Evolutionary conservation across 192 early-diverging fungal species (phyloP).

Genomic region (Podila horticola): DNA sequence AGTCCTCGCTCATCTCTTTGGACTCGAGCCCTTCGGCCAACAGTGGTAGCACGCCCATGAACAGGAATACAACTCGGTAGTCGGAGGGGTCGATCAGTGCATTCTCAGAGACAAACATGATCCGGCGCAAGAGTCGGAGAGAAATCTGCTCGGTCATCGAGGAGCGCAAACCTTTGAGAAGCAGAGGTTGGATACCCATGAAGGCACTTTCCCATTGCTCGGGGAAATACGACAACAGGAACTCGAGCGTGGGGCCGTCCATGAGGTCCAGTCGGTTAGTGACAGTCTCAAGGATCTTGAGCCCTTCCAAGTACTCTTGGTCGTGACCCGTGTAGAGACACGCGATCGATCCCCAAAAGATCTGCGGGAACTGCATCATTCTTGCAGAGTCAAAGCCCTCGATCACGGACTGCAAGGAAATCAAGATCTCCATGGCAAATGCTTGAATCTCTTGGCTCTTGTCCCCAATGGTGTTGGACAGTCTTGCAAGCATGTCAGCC

Average conservation of each 20-base stretch:
- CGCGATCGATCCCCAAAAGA: slow-evolving; percentile 86
- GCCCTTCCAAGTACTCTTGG: slow-evolving; percentile 78
- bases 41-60: slow-evolving; percentile 76
- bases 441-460: slow-evolving; percentile 80
- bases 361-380: slow-evolving; percentile 76
- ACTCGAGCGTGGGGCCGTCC: slow-evolving; percentile 52
- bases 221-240: slow-evolving; percentile 72
- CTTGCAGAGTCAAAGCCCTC: slow-evolving; percentile 61
- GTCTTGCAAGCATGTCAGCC: slow-evolving; percentile 76
- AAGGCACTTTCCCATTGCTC: slow-evolving; percentile 81
- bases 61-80: slow-evolving; percentile 66
- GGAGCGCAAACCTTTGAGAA: slow-evolving; percentile 77
- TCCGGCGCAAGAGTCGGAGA: slow-evolving; percentile 65
- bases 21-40: slow-evolving; percentile 75
- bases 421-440: slow-evolving; percentile 81
- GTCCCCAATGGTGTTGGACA: slow-evolving; percentile 83
- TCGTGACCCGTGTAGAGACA: slow-evolving; percentile 78
- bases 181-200: slow-evolving; percentile 76
- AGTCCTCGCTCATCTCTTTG: slow-evolving; percentile 55
- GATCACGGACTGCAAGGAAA: slow-evolving; percentile 73
- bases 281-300: slow-evolving; percentile 72
- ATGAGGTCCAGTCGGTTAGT: slow-evolving; percentile 68
- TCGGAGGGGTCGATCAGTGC: slow-evolving; percentile 70
- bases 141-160: slow-evolving; percentile 63
- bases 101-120: slow-evolving; percentile 64